A percentile compares a stretch with the other conserved stretches of the same genome.
Conservation (phyloP, 73 alveolate species). For the Paramecium sonneborni region DNA sequence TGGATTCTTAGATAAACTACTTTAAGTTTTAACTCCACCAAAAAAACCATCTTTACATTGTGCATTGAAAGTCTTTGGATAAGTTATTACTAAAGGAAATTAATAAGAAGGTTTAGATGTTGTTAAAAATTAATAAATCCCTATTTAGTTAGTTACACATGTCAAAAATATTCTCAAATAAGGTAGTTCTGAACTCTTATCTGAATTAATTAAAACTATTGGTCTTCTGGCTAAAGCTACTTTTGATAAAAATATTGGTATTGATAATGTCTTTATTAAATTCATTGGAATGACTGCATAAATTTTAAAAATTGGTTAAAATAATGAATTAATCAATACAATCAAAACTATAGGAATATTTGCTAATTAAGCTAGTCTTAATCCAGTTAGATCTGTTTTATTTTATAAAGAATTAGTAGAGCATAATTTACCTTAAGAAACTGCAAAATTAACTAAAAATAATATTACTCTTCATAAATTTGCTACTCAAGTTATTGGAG, state of each 20-base stretch:
- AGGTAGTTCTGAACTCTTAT: slow-evolving; percentile 82
- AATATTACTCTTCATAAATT: slow-evolving; percentile 78
- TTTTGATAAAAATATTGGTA: slow-evolving; percentile 82
- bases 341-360: slow-evolving; percentile 91
- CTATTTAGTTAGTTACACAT: slow-evolving; percentile 71
- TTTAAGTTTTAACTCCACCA: slow-evolving; percentile 79
- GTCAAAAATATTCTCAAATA: slow-evolving; percentile 70
- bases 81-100: slow-evolving; percentile 88
- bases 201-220: slow-evolving; percentile 90
- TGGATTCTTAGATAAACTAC: slow-evolving; percentile 81
- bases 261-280: slow-evolving; percentile 68
- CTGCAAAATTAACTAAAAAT: neutral
- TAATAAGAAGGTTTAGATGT: slow-evolving; percentile 82
- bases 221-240: slow-evolving; percentile 89
- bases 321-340: slow-evolving; percentile 45
- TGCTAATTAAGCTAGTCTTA: slow-evolving; percentile 87
- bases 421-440: slow-evolving; percentile 78
- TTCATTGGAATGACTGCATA: slow-evolving; percentile 6
- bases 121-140: slow-evolving; percentile 84
- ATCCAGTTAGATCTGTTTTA: slow-evolving; percentile 87
- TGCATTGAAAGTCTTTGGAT: slow-evolving; percentile 83
- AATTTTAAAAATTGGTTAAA: slow-evolving; percentile 16
- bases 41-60: slow-evolving; percentile 75
- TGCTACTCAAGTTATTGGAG: slow-evolving; percentile 84
- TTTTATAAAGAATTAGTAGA: slow-evolving; percentile 92